Evolutionary conservation across 2,329 filamentous ascomycete genomes (phyloP).

Genomic region (Aspergillus terreus): DNA sequence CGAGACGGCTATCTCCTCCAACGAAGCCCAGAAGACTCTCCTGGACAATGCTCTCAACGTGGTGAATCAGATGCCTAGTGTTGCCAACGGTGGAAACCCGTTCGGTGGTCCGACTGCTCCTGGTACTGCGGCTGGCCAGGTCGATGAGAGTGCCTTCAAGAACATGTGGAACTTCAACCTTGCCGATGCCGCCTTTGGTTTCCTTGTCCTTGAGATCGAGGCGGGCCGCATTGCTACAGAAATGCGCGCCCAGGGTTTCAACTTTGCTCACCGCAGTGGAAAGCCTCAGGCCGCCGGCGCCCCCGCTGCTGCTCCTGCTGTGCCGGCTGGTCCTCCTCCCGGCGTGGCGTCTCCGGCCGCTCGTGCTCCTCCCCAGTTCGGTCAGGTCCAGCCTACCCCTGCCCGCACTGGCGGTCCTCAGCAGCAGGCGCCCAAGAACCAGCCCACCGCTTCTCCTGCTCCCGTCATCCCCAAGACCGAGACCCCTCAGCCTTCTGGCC

Average conservation of each 20-base stretch:
- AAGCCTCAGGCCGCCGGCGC: slow-evolving; percentile 59
- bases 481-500: slow-evolving; percentile 34
- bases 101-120: slow-evolving; percentile 83
- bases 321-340: slow-evolving; percentile 23
- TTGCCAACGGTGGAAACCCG: slow-evolving; percentile 91
- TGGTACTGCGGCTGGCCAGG: slow-evolving; percentile 70
- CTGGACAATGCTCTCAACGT: slow-evolving; percentile 87
- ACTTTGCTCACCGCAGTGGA: slow-evolving; percentile 91
- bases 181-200: slow-evolving; percentile 95
- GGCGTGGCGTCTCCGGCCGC: slow-evolving; percentile 35
- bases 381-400: slow-evolving; percentile 36
- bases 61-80: slow-evolving; percentile 96
- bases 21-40: slow-evolving; percentile 88
- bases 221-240: slow-evolving; percentile 94
- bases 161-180: slow-evolving; percentile 99
- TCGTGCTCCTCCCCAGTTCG: slow-evolving; percentile 39
- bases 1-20: slow-evolving; percentile 87
- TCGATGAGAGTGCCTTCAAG: slow-evolving; percentile 98
- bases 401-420: slow-evolving; percentile 20
- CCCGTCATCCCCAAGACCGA: slow-evolving; percentile 40
- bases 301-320: slow-evolving; percentile 14
- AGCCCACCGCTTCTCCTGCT: slow-evolving; percentile 24
- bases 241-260: slow-evolving; percentile 98
- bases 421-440: slow-evolving; percentile 28
- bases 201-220: slow-evolving; percentile 90